phyloP scores from a whole-genome alignment of 495 filamentous ascomycete species.

The Penicillium cataractarum region DNA sequence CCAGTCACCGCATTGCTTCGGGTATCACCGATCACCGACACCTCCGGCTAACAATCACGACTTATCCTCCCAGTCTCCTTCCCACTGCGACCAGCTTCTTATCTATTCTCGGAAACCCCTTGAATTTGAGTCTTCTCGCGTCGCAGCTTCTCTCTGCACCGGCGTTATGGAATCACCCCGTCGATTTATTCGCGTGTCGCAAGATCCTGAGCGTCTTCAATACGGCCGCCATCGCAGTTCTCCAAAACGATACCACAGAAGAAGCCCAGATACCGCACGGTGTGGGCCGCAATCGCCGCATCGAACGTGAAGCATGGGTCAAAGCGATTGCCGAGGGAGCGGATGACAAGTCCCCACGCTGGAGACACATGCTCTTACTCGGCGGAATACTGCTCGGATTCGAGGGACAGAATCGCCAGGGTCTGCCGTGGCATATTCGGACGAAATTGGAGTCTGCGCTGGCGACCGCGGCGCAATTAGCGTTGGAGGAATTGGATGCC shows the following conservation, averaged over 20 bases:
- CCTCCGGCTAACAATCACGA: conserved; percentile 16
- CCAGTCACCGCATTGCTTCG: background rate
- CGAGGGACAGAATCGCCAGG: conserved; percentile 66
- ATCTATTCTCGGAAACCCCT: conserved; percentile 81
- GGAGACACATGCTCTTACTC: conserved; percentile 85
- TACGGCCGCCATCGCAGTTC: conserved; percentile 70
- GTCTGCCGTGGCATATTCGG: conserved; percentile 63
- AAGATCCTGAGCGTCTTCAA: conserved; percentile 88
- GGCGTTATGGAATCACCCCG: conserved; percentile 78
- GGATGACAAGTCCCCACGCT: conserved; percentile 80
- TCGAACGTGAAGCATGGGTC: conserved; percentile 75
- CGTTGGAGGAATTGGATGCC: conserved; percentile 58
- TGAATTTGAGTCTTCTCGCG: conserved; percentile 87
- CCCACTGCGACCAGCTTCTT: conserved; percentile 81
- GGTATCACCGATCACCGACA: conserved; percentile 6
- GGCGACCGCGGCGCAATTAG: conserved; percentile 76
- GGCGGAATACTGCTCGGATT: conserved; percentile 83
- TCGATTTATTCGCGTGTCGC: conserved; percentile 72
- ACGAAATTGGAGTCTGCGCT: conserved; percentile 77
- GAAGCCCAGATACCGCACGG: conserved; percentile 43
- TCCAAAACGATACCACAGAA: conserved; percentile 56
- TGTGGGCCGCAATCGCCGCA: conserved; percentile 44
- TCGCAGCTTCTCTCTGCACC: conserved; percentile 87
- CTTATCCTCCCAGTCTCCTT: conserved; percentile 61
- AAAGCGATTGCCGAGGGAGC: conserved; percentile 81